Evolutionary conservation across 768 basidiomycete species (phyloP).

Genomic region (Leccinellum albellum): DNA sequence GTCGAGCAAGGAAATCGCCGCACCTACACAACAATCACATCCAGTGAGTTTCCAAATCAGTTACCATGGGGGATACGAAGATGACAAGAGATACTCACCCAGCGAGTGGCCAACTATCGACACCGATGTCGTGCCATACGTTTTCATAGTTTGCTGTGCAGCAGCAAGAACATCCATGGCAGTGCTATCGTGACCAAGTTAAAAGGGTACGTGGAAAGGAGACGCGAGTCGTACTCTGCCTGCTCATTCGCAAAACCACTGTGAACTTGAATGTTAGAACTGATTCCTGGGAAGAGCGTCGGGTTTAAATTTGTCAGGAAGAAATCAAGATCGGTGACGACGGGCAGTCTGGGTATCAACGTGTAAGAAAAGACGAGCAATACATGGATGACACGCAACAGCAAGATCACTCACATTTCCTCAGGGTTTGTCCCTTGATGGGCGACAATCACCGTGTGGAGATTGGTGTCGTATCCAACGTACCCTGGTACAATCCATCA

Average conservation of each 20-base stretch:
- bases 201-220: not conserved
- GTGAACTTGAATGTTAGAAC: slow-evolving; percentile 41
- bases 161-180: slow-evolving; percentile 42
- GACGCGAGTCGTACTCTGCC: slow-evolving; percentile 34
- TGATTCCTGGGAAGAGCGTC: slow-evolving; percentile 48
- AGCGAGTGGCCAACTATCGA: slow-evolving; percentile 47
- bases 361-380: not conserved
- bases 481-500: slow-evolving; percentile 36
- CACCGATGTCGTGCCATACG: slow-evolving; percentile 34
- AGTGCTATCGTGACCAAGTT: slow-evolving; percentile 26
- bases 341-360: slow-evolving; percentile 26
- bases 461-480: slow-evolving; percentile 47
- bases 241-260: slow-evolving; percentile 46
- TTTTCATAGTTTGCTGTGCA: slow-evolving; percentile 39
- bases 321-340: slow-evolving; percentile 43
- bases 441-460: slow-evolving; percentile 35
- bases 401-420: slow-evolving; percentile 22
- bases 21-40: slow-evolving; percentile 21
- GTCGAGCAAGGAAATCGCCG: slow-evolving; percentile 30
- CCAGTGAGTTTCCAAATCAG: not conserved
- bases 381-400: not conserved
- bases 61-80: not conserved
- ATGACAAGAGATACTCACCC: slow-evolving; percentile 18
- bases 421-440: slow-evolving; percentile 35
- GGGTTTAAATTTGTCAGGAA: slow-evolving; percentile 32